A percentile compares a stretch with the other conserved stretches of the same genome.
Conservation (phyloP, 768 basidiomycete species). For the Clavulina sp. region DNA sequence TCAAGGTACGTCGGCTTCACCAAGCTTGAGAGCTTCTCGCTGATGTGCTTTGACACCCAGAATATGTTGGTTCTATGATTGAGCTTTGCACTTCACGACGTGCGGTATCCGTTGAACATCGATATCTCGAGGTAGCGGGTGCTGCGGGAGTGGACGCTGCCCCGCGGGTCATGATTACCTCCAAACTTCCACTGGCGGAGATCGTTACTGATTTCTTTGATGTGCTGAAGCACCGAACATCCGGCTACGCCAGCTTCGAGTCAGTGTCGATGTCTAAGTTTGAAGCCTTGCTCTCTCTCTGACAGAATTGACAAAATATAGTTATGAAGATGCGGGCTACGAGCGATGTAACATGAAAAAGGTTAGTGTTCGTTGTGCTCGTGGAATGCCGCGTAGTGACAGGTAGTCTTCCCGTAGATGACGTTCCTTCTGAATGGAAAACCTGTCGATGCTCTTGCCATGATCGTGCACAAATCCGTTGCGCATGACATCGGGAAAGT, state of each 20-base stretch:
- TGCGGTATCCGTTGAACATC: constrained; percentile 67
- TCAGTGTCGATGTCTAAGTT: constrained; percentile 22
- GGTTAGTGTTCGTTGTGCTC: constrained; percentile 32
- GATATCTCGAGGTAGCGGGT: constrained; percentile 45
- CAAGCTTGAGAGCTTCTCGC: background rate
- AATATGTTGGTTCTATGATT: constrained; percentile 94
- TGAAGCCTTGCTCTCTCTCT: background rate
- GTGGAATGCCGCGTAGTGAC: background rate
- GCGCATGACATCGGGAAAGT: constrained; percentile 55
- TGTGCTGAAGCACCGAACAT: constrained; percentile 80
- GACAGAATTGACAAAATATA: constrained; percentile 20
- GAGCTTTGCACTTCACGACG: constrained; percentile 77
- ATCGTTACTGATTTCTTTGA: constrained; percentile 94
- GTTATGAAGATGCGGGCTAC: constrained; percentile 93
- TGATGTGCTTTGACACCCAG: constrained; percentile 23
- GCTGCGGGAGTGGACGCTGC: constrained; percentile 21
- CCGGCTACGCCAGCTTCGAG: constrained; percentile 87
- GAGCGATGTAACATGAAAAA: constrained; percentile 63
- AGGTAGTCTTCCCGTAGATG: constrained; percentile 35
- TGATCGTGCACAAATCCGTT: constrained; percentile 73
- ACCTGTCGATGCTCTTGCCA: constrained; percentile 81
- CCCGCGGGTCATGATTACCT: constrained; percentile 63
- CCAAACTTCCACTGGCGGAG: constrained; percentile 73
- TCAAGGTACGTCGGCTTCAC: constrained; percentile 31
- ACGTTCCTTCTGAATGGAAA: constrained; percentile 75